Evolutionary conservation across 2,329 filamentous ascomycete species (phyloP).

Genomic region (Chaetomium sp.): DNA sequence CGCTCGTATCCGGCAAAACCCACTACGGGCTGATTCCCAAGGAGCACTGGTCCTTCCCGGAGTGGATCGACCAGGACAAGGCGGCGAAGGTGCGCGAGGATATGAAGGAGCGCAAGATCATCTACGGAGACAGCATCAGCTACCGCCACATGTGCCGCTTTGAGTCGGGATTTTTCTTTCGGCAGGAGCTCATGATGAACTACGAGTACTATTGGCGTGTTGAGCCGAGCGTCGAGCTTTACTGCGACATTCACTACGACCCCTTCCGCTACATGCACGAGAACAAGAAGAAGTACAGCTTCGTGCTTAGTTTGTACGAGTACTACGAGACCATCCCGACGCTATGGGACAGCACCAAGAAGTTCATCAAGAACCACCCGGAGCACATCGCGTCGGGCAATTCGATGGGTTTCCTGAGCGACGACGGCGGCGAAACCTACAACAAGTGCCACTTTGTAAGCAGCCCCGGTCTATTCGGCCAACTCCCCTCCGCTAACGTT

Average conservation of each 20-base stretch:
- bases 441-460: constrained; percentile 96
- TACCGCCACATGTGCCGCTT: constrained; percentile 99
- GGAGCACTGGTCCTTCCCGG: constrained; percentile 97
- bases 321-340: constrained; percentile 96
- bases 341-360: constrained; percentile 92
- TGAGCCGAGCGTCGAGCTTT: constrained; percentile 94
- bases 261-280: constrained; percentile 97
- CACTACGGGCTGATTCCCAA: constrained; percentile 85
- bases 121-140: constrained; percentile 95
- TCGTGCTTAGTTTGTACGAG: constrained; percentile 92
- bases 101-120: constrained; percentile 93
- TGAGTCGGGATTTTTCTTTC: constrained; percentile 99
- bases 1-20: constrained; percentile 89
- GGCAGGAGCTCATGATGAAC: constrained; percentile 86
- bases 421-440: constrained; percentile 88
- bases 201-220: constrained; percentile 99
- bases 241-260: constrained; percentile 93
- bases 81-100: constrained; percentile 88
- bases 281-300: constrained; percentile 97
- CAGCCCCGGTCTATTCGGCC: constrained; percentile 30
- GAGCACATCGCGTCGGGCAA: constrained; percentile 85
- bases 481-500: constrained; percentile 27
- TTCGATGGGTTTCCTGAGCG: constrained; percentile 86
- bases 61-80: constrained; percentile 93
- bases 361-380: constrained; percentile 87